Evolutionary conservation across 1,139 yeast species (phyloP).

Genomic region (Blastobotrys ciferrii): DNA sequence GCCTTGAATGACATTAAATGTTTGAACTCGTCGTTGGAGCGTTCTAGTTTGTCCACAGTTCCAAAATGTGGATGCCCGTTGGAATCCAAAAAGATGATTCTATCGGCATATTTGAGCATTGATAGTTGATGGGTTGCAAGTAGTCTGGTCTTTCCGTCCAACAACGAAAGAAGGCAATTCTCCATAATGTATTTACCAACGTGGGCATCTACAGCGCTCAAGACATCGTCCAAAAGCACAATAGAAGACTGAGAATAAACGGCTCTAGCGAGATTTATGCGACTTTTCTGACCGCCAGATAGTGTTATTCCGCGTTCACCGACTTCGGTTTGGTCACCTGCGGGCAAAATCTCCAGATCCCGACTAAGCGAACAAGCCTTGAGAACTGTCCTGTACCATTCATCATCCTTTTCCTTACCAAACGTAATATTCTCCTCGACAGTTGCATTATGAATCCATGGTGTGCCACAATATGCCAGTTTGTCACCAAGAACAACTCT

Average conservation of each 20-base stretch:
- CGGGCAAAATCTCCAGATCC: slow-evolving; percentile 70
- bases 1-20: slow-evolving; percentile 52
- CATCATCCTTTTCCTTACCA: slow-evolving; percentile 58
- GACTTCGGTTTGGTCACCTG: slow-evolving; percentile 81
- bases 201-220: slow-evolving; percentile 89
- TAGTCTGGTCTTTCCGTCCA: slow-evolving; percentile 62
- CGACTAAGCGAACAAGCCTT: slow-evolving; percentile 64
- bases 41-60: slow-evolving; percentile 59
- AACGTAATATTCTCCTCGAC: slow-evolving; percentile 72
- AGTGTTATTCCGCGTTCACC: slow-evolving; percentile 92
- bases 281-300: slow-evolving; percentile 92
- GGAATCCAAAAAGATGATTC: slow-evolving; percentile 55
- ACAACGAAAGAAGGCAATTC: slow-evolving; percentile 58
- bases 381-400: slow-evolving; percentile 55
- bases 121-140: slow-evolving; percentile 85
- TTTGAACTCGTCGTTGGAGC: slow-evolving; percentile 47
- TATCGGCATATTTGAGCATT: slow-evolving; percentile 63
- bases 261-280: slow-evolving; percentile 81
- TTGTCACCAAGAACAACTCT: slow-evolving; percentile 41
- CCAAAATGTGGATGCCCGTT: slow-evolving; percentile 37
- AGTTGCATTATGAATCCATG: slow-evolving; percentile 87
- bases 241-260: slow-evolving; percentile 70
- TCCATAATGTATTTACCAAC: slow-evolving; percentile 83
- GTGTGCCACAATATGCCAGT: slow-evolving; percentile 49
- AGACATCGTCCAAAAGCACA: slow-evolving; percentile 75